Base-by-base conservation (phyloP, 805 yeast genomes). In the Yamadazyma phyllophila region DNA sequence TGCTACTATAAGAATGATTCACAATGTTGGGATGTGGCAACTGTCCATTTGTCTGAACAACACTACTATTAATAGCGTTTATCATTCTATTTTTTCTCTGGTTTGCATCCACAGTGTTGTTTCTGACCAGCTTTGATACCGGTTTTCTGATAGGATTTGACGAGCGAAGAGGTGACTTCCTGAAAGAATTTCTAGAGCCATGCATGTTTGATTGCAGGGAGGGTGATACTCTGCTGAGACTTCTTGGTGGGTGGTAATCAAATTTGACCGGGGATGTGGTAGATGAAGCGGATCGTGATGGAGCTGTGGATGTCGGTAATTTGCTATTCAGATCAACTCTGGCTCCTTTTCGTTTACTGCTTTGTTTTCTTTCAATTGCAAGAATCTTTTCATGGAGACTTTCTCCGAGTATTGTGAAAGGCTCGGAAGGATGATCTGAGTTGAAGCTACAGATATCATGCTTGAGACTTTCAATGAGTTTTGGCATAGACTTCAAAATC, bases 401-500 rank as follows among this genome's bases (percentile, higher is more conserved):
- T 48, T 70, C 73, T 1, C 83, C 86, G 41, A 74, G 63, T 14
- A 82, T 70, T 39, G 52, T 48, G 24, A 69, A 47, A 2, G 67
- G 58, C 6, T 31, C 12, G 17, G 50, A 53, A 9, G 51, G 43
- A 1, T 59, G 64, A 2, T 55, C 50, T 6, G 61, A 55, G 51
- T 83, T 82, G 69, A 79, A 86, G 10, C 66, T 67, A 3, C 54
- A 47, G 4, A 88, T 55, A 41, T 76, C 76, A 1, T 50, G 35
- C 48, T 75, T 77, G 39, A 92, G 63, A 1, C 71, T 77, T 3
- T 67, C 63, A 8, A 88, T 65, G 0, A 85, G 71, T 31, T 71
- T 69, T 0, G 98, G 98, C 53, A 88, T 67, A 53, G 78, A 77
- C 57, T 81, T 80, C n/a, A 78, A 66, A 7, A 91, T 71, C 44